Evolutionary conservation across 2,329 filamentous ascomycete species (phyloP), one percentile per base, ranked within the genome.

Genomic region (Xylariaceae sp.): DNA sequence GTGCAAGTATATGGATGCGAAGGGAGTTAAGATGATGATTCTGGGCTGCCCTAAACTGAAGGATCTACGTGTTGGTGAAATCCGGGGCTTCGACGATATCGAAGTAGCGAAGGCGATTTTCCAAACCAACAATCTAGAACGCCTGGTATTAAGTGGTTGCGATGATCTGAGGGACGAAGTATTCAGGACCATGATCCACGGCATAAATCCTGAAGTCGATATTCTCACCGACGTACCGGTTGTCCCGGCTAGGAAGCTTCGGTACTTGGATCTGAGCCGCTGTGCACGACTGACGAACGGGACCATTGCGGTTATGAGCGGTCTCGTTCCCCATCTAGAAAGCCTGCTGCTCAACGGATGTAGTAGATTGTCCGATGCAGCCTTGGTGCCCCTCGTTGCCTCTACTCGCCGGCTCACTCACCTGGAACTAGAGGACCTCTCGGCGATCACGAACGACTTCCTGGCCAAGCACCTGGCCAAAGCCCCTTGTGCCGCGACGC

Each of bases 381-480:
- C 88, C 0, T 78, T 99, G 18, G 82, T 84, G 51, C 81, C 85
- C 1, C 79, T 97, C 17, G 76, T 97, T 2, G 86, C 85, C 4
- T 90, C 90, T 0, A 84, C 89, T 0, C 89, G 91, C 1, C 80
- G 82, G 4, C 82, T 99, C 15, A 92, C 90, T 0, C 90, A 95
- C 70, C 80, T 99, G 48, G 94, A 97, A 66, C 77, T 97, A 2
- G 94, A 99, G 73, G 92, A 97, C 66, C 79, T 97, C 10, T 81
- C 86, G 4, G 80, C 86, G 34, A 76, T 97, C 11, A 92, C 88
- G 15, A 95, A 97, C 70, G 76, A 78, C 3, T 77, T 91, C 0
- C 77, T 97, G 2, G 82, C 81, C 0, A 82, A 91, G 57, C 84
- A 88, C 62, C 79, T 99, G 6, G 86, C 91, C 52, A 88, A 85